These are phyloP conservation scores for Pseudozyma flocculosa DNA, from an alignment of 1,284 basidiomycete genomes.

Conservation along the genomic window DNA sequence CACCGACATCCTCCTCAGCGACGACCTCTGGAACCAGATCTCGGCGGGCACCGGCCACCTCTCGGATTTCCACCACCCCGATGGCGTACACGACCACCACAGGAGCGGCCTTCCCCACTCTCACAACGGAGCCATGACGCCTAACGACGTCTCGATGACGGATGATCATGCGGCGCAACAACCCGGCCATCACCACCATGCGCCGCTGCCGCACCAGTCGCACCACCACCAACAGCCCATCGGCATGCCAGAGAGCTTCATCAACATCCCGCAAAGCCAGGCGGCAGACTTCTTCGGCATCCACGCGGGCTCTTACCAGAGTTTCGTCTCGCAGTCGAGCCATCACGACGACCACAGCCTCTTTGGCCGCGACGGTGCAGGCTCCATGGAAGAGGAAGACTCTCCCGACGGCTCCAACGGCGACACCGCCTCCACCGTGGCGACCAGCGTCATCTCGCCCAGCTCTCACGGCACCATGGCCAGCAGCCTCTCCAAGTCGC, in stretches of 20 bases:
- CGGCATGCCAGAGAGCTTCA: constrained; percentile 12
- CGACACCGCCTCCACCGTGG: constrained; percentile 36
- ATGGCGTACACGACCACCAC: constrained; percentile 5
- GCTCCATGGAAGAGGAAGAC: constrained; percentile 35
- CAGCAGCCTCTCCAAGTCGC: constrained; percentile 22
- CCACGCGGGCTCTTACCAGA: constrained; percentile 20
- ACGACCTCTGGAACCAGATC: constrained; percentile 39
- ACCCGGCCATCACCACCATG: too few relatives aligned
- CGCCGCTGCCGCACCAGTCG: background rate
- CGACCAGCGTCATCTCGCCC: constrained; percentile 33
- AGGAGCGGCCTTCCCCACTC: constrained; percentile 1
- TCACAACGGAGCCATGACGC: background rate
- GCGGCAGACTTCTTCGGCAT: background rate
- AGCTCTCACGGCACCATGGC: constrained; percentile 28
- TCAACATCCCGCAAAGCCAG: constrained; percentile 17
- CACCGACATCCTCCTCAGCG: constrained; percentile 41
- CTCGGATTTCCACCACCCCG: constrained; percentile 6
- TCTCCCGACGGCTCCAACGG: constrained; percentile 38
- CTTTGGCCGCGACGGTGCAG: background rate
- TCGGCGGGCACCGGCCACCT: constrained; percentile 16
- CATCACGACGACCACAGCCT: background rate
- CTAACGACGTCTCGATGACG: background rate
- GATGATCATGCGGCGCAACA: too few relatives aligned
- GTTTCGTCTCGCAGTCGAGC: background rate
- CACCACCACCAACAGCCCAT: background rate